Evolutionary conservation across 371 early-diverging fungal genomes (phyloP).

Genomic region (Zancudomyces culisetae): DNA sequence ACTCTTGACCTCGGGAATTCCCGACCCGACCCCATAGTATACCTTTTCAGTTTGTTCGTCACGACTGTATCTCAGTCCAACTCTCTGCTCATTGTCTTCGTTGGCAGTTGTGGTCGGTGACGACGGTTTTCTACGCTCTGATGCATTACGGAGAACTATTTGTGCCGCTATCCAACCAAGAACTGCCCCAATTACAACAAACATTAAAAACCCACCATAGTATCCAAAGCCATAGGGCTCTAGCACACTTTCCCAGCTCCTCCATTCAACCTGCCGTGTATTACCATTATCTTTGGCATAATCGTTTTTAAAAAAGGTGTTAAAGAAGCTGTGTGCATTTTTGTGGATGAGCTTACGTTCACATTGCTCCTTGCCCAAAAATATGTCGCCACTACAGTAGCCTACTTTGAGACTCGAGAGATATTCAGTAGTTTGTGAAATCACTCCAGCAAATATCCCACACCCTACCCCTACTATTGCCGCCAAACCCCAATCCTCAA

Average conservation of each 20-base stretch:
- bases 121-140: background rate
- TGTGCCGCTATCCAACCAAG: constrained; percentile 57
- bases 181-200: constrained; percentile 46
- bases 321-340: no score
- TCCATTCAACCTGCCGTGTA: constrained; percentile 26
- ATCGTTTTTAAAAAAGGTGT: no score
- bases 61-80: no score
- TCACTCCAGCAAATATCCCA: constrained; percentile 61
- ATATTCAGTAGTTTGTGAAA: constrained; percentile 60
- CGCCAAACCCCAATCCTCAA: constrained; percentile 75
- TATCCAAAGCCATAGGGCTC: constrained; percentile 3
- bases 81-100: background rate
- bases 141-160: constrained; percentile 13
- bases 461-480: constrained; percentile 44
- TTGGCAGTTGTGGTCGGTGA: background rate
- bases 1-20: constrained; percentile 68
- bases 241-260: constrained; percentile 22
- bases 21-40: constrained; percentile 58
- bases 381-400: constrained; percentile 66
- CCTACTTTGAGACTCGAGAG: constrained; percentile 65
- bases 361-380: constrained; percentile 60
- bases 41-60: constrained; percentile 30
- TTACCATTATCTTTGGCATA: no score
- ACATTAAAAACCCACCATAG: background rate
- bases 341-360: no score